Conservation (phyloP, 2,329 filamentous ascomycete genomes). For the Davidsoniella eucalypti region DNA sequence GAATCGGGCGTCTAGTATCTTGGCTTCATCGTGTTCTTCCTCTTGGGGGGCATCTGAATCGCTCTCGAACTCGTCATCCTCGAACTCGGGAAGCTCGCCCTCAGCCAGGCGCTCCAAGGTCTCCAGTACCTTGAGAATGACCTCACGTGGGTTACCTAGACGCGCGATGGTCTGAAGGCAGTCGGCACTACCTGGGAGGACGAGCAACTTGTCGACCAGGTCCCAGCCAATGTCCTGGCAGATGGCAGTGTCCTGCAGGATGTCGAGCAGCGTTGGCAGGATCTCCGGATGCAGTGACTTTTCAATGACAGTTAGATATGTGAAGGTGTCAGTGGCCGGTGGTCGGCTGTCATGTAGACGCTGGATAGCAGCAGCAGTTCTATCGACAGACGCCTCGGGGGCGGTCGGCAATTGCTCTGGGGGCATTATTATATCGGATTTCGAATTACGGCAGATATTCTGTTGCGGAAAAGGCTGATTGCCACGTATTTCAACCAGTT, state of each 20-base stretch:
- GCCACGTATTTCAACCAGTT: background rate
- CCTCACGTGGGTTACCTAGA: constrained; percentile 65
- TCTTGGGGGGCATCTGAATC: constrained; percentile 20
- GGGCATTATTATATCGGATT: too few relatives aligned
- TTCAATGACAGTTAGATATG: constrained; percentile 64
- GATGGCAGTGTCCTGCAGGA: constrained; percentile 50
- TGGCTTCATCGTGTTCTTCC: constrained; percentile 16
- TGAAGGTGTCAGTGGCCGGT: constrained; percentile 48
- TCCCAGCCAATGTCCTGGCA: constrained; percentile 75
- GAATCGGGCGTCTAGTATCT: constrained; percentile 27
- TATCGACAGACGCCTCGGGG: background rate
- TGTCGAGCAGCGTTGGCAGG: constrained; percentile 49
- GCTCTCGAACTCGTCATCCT: constrained; percentile 23
- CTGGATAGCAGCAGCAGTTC: constrained; percentile 25
- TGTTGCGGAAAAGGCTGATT: background rate
- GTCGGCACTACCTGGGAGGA: constrained; percentile 47
- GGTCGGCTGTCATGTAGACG: constrained; percentile 33
- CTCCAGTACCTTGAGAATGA: constrained; percentile 66
- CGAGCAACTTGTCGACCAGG: constrained; percentile 56
- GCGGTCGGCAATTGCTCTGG: background rate
- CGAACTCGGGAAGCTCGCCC: constrained; percentile 19
- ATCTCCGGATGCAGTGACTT: constrained; percentile 52
- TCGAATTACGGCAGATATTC: background rate
- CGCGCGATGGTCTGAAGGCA: constrained; percentile 61
- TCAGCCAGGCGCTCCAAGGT: constrained; percentile 39